Percentiles rank a stretch among this genome's conserved stretches.
Evolutionary conservation across 495 filamentous ascomycete species (phyloP).

Genomic region (Penicillium nucicola): DNA sequence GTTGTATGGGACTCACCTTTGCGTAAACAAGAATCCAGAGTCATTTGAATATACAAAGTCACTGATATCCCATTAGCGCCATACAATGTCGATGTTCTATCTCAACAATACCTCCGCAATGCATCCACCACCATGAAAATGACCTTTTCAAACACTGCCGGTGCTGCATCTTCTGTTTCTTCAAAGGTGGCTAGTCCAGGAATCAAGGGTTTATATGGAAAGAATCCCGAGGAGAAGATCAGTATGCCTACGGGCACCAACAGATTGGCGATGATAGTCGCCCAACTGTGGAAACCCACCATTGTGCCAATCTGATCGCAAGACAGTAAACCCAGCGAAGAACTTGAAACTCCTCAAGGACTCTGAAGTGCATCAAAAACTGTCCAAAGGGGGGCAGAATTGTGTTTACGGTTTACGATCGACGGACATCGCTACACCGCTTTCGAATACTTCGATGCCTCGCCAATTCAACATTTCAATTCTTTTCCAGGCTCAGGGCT

Average conservation of each 20-base stretch:
- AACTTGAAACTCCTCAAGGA: background rate
- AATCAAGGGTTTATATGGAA: slow-evolving; percentile 93
- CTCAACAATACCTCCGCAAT: slow-evolving; percentile 66
- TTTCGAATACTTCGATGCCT: background rate
- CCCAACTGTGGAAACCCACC: slow-evolving; percentile 21
- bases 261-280: slow-evolving; percentile 57
- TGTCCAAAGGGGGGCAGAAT: slow-evolving; percentile 7
- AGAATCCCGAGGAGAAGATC: slow-evolving; percentile 88
- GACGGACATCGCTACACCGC: slow-evolving; percentile 6
- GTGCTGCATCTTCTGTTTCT: slow-evolving; percentile 29
- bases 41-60: slow-evolving; percentile 87
- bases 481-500: no score
- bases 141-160: slow-evolving; percentile 77
- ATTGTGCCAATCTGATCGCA: slow-evolving; percentile 17
- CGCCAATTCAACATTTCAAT: background rate
- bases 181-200: slow-evolving; percentile 73
- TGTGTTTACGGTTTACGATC: slow-evolving; percentile 9
- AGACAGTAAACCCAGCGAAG: background rate
- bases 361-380: background rate
- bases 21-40: slow-evolving; percentile 86
- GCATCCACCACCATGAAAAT: slow-evolving; percentile 99
- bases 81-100: background rate
- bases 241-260: slow-evolving; percentile 75
- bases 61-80: slow-evolving; percentile 43
- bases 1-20: slow-evolving; percentile 58